These are phyloP conservation scores for Yamadazyma tumulicola DNA, from an alignment of 805 yeast species.

Conservation along the genomic window DNA sequence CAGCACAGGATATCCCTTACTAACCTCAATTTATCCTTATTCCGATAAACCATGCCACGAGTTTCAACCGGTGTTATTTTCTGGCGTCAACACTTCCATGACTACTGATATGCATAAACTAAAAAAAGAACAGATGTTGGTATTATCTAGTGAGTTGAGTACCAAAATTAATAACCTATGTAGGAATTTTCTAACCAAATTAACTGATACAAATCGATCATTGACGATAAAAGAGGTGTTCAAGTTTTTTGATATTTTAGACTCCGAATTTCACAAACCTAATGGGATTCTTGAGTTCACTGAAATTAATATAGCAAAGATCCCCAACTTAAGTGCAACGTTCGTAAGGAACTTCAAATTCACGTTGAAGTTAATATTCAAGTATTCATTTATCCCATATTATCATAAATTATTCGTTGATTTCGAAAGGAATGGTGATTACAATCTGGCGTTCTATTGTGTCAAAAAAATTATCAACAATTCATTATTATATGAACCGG, in stretches of 20 bases:
- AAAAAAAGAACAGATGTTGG: background rate
- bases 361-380: constrained; percentile 1
- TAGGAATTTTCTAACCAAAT: background rate
- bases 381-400: background rate
- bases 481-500: constrained; percentile 1
- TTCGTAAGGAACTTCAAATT: background rate
- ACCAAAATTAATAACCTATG: background rate
- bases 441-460: constrained; percentile 30
- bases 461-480: constrained; percentile 20
- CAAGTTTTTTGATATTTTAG: constrained; percentile 1
- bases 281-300: background rate
- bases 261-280: background rate
- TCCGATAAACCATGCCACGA: background rate
- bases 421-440: constrained; percentile 31
- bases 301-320: background rate
- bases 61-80: background rate
- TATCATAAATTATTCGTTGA: constrained; percentile 14
- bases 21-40: background rate
- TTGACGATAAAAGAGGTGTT: constrained; percentile 4
- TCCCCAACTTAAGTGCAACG: background rate
- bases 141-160: background rate
- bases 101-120: background rate
- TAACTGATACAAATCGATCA: constrained; percentile 1
- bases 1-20: constrained; percentile 4
- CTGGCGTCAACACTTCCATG: background rate